phyloP scores from a whole-genome alignment of 129 eudicot species.

The Ambrosia trifida region DNA sequence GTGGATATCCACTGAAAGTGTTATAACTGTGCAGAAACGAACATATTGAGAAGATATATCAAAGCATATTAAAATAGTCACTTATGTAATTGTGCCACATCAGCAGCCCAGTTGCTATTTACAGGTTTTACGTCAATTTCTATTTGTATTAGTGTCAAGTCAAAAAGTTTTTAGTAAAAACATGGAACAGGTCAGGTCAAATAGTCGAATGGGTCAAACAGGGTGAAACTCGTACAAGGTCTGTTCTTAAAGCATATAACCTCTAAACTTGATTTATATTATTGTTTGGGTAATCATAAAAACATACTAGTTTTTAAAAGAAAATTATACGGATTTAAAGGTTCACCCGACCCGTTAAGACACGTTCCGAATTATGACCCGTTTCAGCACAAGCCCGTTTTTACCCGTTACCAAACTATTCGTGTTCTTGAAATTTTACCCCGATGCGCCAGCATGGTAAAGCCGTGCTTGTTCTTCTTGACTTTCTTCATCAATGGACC shows the following conservation, averaged over 20 bases:
- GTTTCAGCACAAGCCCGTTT: not conserved
- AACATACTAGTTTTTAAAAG: not conserved
- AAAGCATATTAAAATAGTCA: not conserved
- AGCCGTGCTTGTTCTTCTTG: conserved; percentile 83
- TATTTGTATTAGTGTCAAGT: not conserved
- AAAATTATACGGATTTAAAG: not conserved
- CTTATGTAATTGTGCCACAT: conserved; percentile 5
- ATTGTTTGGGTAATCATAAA: not conserved
- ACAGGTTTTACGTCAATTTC: not conserved
- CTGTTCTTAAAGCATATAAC: not conserved
- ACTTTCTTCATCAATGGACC: conserved; percentile 89
- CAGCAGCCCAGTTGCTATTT: conserved; percentile 5
- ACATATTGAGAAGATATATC: not conserved
- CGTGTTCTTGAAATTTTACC: conserved; percentile 32
- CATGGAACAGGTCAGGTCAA: not conserved
- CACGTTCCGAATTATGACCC: not conserved
- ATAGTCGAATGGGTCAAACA: not conserved
- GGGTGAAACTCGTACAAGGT: not conserved
- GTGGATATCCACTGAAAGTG: conserved; percentile 57
- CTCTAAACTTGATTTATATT: not conserved
- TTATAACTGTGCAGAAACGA: conserved; percentile 49
- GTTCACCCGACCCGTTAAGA: not conserved
- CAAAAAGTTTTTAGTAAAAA: not conserved
- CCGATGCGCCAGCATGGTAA: conserved; percentile 57
- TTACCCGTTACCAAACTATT: not conserved